Evolutionary conservation across 176 grass and related monocot genomes (phyloP).

Genomic region (Areca catechu): DNA sequence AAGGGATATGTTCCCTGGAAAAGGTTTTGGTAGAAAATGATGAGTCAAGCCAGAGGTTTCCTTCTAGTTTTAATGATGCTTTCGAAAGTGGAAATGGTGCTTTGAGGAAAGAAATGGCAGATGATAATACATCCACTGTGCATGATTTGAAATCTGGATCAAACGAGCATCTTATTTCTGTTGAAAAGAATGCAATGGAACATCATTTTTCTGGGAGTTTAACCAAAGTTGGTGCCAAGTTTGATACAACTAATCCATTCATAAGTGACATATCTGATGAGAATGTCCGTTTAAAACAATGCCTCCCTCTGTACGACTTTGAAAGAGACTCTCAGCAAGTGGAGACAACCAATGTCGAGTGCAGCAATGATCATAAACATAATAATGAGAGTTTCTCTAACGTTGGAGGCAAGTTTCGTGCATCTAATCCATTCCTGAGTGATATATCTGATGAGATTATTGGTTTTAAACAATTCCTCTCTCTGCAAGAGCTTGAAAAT

Average conservation of each 20-base stretch:
- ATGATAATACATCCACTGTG: constrained; percentile 17
- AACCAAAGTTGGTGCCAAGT: constrained; percentile 17
- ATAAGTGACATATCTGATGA: constrained; percentile 2
- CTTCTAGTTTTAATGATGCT: constrained; percentile 19
- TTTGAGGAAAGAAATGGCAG: constrained; percentile 14
- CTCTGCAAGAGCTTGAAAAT: constrained; percentile 18
- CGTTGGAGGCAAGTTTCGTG: constrained; percentile 15
- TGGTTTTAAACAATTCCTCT: constrained; percentile 4
- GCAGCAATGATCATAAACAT: constrained; percentile 7
- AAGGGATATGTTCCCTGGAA: constrained; percentile 31
- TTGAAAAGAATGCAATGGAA: background rate
- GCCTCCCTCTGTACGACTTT: constrained; percentile 11
- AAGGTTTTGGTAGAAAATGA: constrained; percentile 27
- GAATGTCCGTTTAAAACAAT: constrained; percentile 14
- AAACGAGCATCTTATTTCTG: constrained; percentile 17
- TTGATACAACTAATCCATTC: constrained; percentile 3
- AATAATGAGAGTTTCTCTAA: constrained; percentile 13
- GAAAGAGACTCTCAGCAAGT: constrained; percentile 14
- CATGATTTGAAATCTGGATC: constrained; percentile 18
- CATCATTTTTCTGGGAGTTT: constrained; percentile 9
- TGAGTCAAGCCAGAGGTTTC: constrained; percentile 13
- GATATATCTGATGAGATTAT: constrained; percentile 15
- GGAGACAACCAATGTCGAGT: background rate
- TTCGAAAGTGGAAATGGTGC: constrained; percentile 17
- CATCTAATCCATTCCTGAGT: background rate